Conservation (phyloP, 768 basidiomycete genomes). For the Leccinum variicolor region DNA sequence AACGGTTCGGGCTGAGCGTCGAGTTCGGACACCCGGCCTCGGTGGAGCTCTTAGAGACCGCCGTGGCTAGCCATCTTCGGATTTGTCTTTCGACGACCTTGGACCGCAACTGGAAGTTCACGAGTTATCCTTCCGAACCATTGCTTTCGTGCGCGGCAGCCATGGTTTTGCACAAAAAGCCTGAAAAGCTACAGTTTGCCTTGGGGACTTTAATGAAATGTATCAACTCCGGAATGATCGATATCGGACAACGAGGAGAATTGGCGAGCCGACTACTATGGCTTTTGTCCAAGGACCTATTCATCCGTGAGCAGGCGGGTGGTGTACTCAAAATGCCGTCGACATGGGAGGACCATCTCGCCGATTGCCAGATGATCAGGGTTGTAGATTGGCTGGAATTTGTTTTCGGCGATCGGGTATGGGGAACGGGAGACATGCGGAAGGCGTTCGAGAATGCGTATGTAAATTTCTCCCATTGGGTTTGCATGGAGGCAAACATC, state of each 20-base stretch:
- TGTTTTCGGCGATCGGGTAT: neutral
- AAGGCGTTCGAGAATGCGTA: neutral
- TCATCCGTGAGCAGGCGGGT: neutral
- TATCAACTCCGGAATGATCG: conserved; percentile 7
- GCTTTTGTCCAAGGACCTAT: neutral
- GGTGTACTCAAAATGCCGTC: neutral
- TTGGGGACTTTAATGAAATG: neutral
- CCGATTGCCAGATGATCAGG: neutral
- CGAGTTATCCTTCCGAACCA: conserved; percentile 17
- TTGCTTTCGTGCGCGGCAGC: conserved; percentile 13
- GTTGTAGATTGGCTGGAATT: neutral
- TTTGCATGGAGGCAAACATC: neutral
- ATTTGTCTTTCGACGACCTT: conserved; percentile 5
- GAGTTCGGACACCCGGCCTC: conserved; percentile 2
- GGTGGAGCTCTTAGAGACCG: neutral
- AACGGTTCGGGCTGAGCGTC: conserved; percentile 6
- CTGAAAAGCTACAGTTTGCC: neutral
- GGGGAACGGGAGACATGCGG: neutral
- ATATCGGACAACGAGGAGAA: conserved; percentile 5
- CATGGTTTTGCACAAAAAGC: neutral
- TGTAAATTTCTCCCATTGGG: neutral
- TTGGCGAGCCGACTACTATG: conserved; percentile 4
- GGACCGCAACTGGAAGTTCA: conserved; percentile 11
- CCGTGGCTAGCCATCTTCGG: conserved; percentile 13
- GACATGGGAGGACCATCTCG: neutral